Percentiles rank a stretch among this genome's conserved stretches.
Evolutionary conservation across 2,329 filamentous ascomycete genomes (phyloP).

Genomic region (Zasmidium cellare): DNA sequence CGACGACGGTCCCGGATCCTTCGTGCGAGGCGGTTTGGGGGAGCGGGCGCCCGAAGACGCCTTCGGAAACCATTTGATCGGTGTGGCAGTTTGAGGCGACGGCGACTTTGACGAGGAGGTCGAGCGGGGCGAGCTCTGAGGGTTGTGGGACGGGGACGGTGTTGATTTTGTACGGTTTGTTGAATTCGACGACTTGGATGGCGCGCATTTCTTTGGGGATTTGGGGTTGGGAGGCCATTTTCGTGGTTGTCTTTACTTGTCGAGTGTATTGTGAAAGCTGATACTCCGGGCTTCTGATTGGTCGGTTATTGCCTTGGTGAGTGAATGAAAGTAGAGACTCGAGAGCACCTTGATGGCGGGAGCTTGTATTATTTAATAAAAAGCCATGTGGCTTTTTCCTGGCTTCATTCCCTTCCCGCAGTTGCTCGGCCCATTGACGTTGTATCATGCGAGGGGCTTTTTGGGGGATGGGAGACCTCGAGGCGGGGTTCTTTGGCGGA

Average conservation of each 20-base stretch:
- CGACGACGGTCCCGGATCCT: conserved; percentile 56
- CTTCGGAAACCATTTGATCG: conserved; percentile 56
- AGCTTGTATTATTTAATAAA: background rate
- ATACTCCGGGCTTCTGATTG: background rate
- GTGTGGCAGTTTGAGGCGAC: conserved; percentile 65
- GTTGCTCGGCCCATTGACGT: background rate
- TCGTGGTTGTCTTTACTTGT: too few relatives aligned
- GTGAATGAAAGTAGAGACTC: background rate
- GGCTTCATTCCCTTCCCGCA: too few relatives aligned
- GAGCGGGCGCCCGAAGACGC: conserved; percentile 50
- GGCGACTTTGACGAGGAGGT: conserved; percentile 62
- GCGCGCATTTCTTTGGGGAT: conserved; percentile 50
- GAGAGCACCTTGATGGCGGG: background rate
- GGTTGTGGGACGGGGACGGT: conserved; percentile 42
- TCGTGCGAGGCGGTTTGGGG: conserved; percentile 60
- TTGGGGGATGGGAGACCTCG: too few relatives aligned
- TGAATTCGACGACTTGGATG: conserved; percentile 52
- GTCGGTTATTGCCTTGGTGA: background rate
- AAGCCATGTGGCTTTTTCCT: background rate
- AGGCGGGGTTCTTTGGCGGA: background rate
- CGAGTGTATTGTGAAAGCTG: background rate
- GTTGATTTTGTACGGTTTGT: conserved; percentile 57
- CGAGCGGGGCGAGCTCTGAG: conserved; percentile 46
- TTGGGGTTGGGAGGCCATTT: conserved; percentile 1
- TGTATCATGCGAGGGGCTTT: background rate